Evolutionary conservation across 129 eudicot genomes (phyloP).

Genomic region (Chrysanthemum makinoi): DNA sequence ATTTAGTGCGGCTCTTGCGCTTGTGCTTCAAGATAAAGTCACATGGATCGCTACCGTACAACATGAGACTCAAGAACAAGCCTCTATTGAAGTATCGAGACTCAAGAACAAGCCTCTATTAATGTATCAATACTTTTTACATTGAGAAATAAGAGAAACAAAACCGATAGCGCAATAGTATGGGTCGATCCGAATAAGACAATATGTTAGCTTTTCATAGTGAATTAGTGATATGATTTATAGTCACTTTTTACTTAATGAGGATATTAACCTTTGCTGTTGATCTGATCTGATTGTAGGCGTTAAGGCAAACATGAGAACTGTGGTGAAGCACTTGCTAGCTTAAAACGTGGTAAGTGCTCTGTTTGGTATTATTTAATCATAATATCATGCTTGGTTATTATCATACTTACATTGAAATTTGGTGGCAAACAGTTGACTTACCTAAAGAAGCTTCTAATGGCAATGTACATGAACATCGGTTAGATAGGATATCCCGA

Average conservation of each 20-base stretch:
- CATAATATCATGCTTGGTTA: no score
- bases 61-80: no score
- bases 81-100: no score
- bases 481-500: conserved; percentile 11
- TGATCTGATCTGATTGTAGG: conserved; percentile 38
- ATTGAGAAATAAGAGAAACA: no score
- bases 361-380: not conserved
- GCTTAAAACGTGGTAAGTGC: conserved; percentile 62
- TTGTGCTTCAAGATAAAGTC: no score
- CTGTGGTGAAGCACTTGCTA: conserved; percentile 87
- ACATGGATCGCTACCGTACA: no score
- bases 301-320: conserved; percentile 72
- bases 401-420: not conserved
- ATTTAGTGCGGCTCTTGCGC: no score
- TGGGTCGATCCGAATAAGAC: not conserved
- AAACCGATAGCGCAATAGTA: no score
- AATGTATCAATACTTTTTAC: no score
- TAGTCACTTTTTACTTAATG: not conserved
- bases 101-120: no score
- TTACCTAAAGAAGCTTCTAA: conserved; percentile 66
- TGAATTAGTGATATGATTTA: not conserved
- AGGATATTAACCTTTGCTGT: not conserved
- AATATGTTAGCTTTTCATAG: not conserved
- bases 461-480: conserved; percentile 45
- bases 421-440: conserved; percentile 55